phyloP scores from a whole-genome alignment of 2,329 filamentous ascomycete species.

The Fusarium sp. region DNA sequence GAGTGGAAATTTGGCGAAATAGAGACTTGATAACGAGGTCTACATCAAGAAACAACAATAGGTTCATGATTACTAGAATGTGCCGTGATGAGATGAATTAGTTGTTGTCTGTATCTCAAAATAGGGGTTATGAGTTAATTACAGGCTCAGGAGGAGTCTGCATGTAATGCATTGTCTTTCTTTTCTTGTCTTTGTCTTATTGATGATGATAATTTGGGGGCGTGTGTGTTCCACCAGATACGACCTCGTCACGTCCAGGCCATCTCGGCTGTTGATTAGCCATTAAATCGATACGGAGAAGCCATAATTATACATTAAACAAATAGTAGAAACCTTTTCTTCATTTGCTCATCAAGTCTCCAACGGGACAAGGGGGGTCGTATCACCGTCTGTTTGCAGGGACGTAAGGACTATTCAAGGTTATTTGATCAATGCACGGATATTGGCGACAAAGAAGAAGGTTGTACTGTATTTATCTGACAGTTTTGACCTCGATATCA shows the following conservation, averaged over 20 bases:
- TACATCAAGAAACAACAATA: background rate
- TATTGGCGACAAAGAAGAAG: background rate
- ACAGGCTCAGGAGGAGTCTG: constrained; percentile 3
- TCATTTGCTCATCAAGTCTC: background rate
- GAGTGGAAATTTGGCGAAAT: constrained; percentile 33
- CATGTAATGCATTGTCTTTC: background rate
- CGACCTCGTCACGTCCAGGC: constrained; percentile 4
- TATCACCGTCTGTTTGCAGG: constrained; percentile 15
- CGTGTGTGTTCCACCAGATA: constrained; percentile 6
- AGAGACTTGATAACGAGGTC: background rate
- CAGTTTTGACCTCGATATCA: background rate
- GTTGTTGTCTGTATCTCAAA: background rate
- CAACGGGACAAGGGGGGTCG: background rate
- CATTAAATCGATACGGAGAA: constrained; percentile 5
- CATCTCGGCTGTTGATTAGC: constrained; percentile 26
- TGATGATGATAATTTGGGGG: constrained; percentile 2
- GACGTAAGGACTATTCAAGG: constrained; percentile 14
- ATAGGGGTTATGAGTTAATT: constrained; percentile 13
- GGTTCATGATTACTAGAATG: background rate
- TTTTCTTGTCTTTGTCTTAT: background rate
- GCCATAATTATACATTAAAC: background rate
- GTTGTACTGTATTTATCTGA: background rate
- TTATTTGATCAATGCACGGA: constrained; percentile 28
- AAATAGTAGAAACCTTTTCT: background rate
- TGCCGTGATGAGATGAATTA: background rate